Evolutionary conservation across 1,139 yeast genomes (phyloP), one percentile per base, ranked within the genome.

Genomic region (Meyerozyma elateridarum): DNA sequence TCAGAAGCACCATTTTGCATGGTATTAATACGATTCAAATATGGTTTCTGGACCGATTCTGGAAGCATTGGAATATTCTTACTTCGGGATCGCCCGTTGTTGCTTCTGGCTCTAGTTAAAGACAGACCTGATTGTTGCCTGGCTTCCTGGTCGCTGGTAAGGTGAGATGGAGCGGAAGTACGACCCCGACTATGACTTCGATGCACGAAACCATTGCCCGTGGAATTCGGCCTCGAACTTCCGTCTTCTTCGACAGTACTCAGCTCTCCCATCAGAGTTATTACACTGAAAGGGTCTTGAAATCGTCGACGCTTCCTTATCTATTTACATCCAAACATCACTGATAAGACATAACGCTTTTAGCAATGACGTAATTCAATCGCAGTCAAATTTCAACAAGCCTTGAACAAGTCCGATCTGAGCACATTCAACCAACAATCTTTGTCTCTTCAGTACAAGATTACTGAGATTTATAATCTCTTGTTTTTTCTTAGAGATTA

Each of bases 401-500:
- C 17, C 27, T 24, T 24, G 27, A n/a, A 24, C 27, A 17, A 24
- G 15, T 11, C 27, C 27, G 9, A 18, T 14, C 9, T 18, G 27
- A 2, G 79, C 79, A 43, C 74, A 68, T 24, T 69, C 71, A 20
- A 74, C 57, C 42, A 78, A 56, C n/a, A 76, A 68, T 36, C 53
- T 54, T 36, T 70, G 71, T 31, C 83, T 54, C 34, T 67, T 65
- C 11, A 53, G 46, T 7, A 77, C 66, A 37, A 64, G 61, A 6
- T 70, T 64, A 12, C 73, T 63, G 34, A 64, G 59, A 36, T 71
- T 69, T 32, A 74, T 63, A 39, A 82, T 78, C 7, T 37, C 40
- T 20, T 69, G 66, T 7, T 56, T 51, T 46, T 74, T 79, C 30
- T 63, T 53, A 22, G 48, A 51, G 12, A 59, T 56, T 28, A 52